These are phyloP conservation scores for Tulasnella sp. DNA, from an alignment of 768 basidiomycete species.

Conservation along the genomic window DNA sequence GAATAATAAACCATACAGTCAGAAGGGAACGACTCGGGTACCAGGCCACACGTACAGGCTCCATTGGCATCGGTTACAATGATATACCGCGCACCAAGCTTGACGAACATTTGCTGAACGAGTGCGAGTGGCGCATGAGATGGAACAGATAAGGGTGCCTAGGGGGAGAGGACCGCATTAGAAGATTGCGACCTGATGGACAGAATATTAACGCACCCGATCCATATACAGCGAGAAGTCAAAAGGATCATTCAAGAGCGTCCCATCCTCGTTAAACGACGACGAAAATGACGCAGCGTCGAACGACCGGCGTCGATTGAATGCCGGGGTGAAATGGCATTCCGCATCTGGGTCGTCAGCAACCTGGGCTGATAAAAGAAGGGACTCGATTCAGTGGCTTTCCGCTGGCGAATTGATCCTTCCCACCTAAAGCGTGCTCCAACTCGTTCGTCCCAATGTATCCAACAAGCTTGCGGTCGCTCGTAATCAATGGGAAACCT, in stretches of 20 bases:
- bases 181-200: not conserved
- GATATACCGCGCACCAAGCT: constrained; percentile 88
- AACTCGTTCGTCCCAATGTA: constrained; percentile 92
- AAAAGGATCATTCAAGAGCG: constrained; percentile 50
- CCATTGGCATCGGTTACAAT: constrained; percentile 80
- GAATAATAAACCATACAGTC: constrained; percentile 1
- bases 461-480: constrained; percentile 68
- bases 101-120: constrained; percentile 89
- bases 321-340: constrained; percentile 55
- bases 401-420: not conserved
- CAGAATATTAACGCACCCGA: constrained; percentile 49
- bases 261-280: constrained; percentile 34
- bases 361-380: constrained; percentile 55
- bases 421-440: constrained; percentile 83
- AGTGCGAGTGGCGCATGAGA: constrained; percentile 85
- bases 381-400: not conserved
- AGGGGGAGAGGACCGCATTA: constrained; percentile 19
- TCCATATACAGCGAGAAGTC: constrained; percentile 91
- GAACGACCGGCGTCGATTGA: constrained; percentile 13
- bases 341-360: constrained; percentile 64
- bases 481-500: constrained; percentile 77
- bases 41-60: constrained; percentile 54
- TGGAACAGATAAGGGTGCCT: constrained; percentile 86
- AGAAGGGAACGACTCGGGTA: not conserved
- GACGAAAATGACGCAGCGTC: constrained; percentile 30